Base-by-base conservation (phyloP, 208 protist genomes). In the Trypanosoma cruzi region DNA sequence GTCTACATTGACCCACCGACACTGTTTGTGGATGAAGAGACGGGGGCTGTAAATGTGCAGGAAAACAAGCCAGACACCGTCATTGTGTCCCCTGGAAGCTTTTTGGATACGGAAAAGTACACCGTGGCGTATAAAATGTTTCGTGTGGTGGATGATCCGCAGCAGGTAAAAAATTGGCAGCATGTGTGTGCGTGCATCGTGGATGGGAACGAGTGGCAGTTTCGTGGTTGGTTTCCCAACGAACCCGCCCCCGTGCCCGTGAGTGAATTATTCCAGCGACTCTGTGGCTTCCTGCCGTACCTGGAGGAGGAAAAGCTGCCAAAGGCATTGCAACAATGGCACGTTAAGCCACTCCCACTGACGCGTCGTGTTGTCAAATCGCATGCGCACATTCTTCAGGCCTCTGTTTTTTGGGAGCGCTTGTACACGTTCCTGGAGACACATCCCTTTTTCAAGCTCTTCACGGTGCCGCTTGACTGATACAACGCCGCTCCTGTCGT, bases 221-320 rank as follows among this genome's bases (percentile, higher is more conserved):
- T 96, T 58, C 57, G 77, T 31, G 77, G 68, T 20, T 96, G 84
- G 81, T 96, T 86, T 68, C 87, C 87, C 10, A 48, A 67, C 22
- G 71, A 73, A 63, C 34, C 69, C 4, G 75, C 77, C 34, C 65
- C 65, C 6, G 66, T 85, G 11, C 68, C 71, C 37, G 86, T 90
- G 11, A 90, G 81, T 66, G 62, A 75, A 52, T 78, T 96, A 58
- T 96, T 96, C 61, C 78, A 72, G 44, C 79, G 80, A 22, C 68
- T 94, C 24, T 81, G 82, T 40, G 91, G 86, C 29, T 96, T 93
- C 63, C 67, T 96, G 64, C 85, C 88, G 3, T 96, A 94, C 71
- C 90, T 96, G 75, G 91, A 93, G 66, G 91, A 96, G 64, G 91
- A 96, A 52, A 91, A 87, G 66, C 71, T 94, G 22, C 91, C 91